These are phyloP conservation scores for Thraustotheca clavata DNA, from an alignment of 352 stramenopile species.

Conservation along the genomic window DNA sequence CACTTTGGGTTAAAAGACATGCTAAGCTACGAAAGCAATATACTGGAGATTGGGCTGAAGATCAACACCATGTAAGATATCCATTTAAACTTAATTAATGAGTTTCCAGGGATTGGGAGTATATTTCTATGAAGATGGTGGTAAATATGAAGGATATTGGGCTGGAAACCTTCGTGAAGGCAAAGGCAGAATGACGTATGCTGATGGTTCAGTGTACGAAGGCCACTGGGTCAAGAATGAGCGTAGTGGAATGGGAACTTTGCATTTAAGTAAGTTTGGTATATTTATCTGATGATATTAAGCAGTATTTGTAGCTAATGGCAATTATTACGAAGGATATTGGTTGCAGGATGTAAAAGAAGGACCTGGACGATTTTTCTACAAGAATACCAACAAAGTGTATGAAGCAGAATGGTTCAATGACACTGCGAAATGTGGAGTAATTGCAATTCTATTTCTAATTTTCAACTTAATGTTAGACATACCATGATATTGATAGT, in stretches of 20 bases:
- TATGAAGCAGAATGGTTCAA: constrained; percentile 88
- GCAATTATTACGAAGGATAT: constrained; percentile 79
- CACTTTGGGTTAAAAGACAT: constrained; percentile 72
- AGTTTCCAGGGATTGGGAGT: constrained; percentile 45
- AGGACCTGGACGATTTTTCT: constrained; percentile 74
- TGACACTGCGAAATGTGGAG: constrained; percentile 61
- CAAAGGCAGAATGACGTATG: constrained; percentile 66
- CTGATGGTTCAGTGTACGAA: constrained; percentile 83
- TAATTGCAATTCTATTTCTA: constrained; percentile 10
- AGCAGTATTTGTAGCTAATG: constrained; percentile 43
- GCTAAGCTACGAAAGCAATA: constrained; percentile 74
- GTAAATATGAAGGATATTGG: constrained; percentile 77
- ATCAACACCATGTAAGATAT: constrained; percentile 40
- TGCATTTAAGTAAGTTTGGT: constrained; percentile 54
- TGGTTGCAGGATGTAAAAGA: constrained; percentile 86
- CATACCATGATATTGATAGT: constrained; percentile 28
- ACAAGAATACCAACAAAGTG: constrained; percentile 70
- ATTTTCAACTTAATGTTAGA: background rate
- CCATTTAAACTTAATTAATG: background rate
- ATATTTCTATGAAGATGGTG: constrained; percentile 75
- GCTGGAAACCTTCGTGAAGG: constrained; percentile 66
- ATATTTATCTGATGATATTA: too few species aligned
- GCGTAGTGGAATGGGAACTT: constrained; percentile 58
- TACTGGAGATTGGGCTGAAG: constrained; percentile 62
- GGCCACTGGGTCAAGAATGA: constrained; percentile 70